Conservation (phyloP, 495 filamentous ascomycete species). For the Annulohypoxylon maeteangense region DNA sequence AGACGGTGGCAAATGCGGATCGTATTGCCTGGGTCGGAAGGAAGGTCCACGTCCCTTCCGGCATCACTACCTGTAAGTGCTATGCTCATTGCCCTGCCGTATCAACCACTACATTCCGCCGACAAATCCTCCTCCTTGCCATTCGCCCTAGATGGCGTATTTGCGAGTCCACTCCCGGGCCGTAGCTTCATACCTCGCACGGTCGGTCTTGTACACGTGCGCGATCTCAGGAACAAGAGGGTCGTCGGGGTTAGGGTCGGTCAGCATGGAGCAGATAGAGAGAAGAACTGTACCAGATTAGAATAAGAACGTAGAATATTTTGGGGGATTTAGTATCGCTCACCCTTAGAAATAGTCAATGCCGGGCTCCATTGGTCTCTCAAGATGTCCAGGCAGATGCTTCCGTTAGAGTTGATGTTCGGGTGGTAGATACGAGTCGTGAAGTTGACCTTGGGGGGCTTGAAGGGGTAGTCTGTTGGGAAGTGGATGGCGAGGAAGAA, state of each 20-base stretch:
- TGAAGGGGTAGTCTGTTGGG: constrained; percentile 99
- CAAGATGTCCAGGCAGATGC: constrained; percentile 97
- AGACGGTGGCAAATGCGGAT: constrained; percentile 43
- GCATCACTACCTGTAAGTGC: constrained; percentile 34
- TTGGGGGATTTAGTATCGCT: constrained; percentile 28
- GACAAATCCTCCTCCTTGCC: neutral
- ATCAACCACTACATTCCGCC: constrained; percentile 15
- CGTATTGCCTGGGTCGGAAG: constrained; percentile 45
- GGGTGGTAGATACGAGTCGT: constrained; percentile 99
- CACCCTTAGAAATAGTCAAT: constrained; percentile 98
- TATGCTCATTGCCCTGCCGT: constrained; percentile 28
- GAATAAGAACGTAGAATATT: neutral
- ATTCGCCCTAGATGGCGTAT: constrained; percentile 79
- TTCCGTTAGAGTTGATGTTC: constrained; percentile 99
- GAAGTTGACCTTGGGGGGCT: constrained; percentile 99
- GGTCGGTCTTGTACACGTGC: constrained; percentile 99
- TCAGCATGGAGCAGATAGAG: constrained; percentile 99
- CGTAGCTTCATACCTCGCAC: constrained; percentile 92
- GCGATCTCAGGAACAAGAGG: constrained; percentile 98
- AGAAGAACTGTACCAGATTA: constrained; percentile 74
- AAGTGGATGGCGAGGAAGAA: constrained; percentile 99
- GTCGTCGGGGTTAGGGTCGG: constrained; percentile 98
- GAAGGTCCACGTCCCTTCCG: constrained; percentile 28
- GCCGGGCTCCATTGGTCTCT: constrained; percentile 99
- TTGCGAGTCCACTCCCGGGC: constrained; percentile 99